These are phyloP conservation scores for Alternaria solani DNA, from an alignment of 2,329 filamentous ascomycete genomes.

Conservation along the genomic window DNA sequence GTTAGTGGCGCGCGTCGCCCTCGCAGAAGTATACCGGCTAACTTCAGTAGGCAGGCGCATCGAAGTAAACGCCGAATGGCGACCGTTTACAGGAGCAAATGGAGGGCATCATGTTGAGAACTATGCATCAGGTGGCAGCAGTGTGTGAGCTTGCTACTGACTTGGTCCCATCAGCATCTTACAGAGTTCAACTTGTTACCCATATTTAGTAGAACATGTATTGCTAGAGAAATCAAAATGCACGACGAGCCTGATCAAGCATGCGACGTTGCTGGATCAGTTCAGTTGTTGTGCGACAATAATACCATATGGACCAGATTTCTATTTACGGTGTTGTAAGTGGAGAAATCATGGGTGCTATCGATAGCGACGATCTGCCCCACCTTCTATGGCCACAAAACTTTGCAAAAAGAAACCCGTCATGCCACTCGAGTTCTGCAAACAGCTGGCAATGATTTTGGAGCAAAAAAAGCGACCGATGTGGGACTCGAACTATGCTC, in stretches of 20 bases:
- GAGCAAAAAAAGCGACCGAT: constrained; percentile 37
- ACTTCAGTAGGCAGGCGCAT: too few relatives aligned
- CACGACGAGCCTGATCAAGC: not conserved
- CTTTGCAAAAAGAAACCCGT: not conserved
- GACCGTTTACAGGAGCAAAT: too few relatives aligned
- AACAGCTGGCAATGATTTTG: not conserved
- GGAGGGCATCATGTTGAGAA: too few relatives aligned
- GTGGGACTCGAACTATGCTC: constrained; percentile 45
- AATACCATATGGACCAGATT: not conserved
- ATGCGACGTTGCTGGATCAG: not conserved
- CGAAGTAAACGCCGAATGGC: too few relatives aligned
- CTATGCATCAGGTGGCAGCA: too few relatives aligned
- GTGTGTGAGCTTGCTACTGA: not conserved
- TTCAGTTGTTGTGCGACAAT: not conserved
- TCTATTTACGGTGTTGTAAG: not conserved
- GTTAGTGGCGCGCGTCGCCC: not conserved
- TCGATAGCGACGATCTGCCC: not conserved
- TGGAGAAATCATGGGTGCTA: not conserved
- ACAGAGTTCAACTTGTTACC: not conserved
- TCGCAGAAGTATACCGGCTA: not conserved
- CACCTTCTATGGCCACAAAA: not conserved
- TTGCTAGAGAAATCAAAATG: not conserved
- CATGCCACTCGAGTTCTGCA: not conserved
- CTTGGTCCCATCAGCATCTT: not conserved
- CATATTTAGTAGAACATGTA: not conserved